A percentile compares a stretch with the other conserved stretches of the same genome.
phyloP scores from a whole-genome alignment of 2,329 filamentous ascomycete species.

The Talaromyces sp. region DNA sequence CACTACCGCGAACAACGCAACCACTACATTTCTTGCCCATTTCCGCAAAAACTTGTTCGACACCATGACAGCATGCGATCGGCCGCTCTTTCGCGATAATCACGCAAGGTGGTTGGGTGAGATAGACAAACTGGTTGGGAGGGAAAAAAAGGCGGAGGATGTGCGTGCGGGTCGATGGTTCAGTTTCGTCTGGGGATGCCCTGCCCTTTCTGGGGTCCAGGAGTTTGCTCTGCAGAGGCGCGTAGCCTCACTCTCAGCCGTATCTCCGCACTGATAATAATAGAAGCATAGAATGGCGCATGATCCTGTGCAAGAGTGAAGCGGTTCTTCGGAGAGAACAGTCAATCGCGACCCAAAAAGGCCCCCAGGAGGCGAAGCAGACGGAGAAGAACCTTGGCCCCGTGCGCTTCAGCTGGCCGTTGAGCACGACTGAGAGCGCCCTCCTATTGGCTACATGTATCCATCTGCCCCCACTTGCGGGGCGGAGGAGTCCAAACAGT shows the following conservation, averaged over 20 bases:
- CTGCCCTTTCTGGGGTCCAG: not conserved
- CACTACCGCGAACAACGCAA: not conserved
- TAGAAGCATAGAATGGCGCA: not conserved
- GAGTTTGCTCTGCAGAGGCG: not conserved
- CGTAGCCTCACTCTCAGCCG: not conserved
- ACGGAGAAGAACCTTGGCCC: not conserved
- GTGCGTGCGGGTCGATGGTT: not conserved
- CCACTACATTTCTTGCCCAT: not conserved
- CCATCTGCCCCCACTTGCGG: not conserved
- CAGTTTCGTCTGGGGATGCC: not conserved
- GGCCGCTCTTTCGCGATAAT: not conserved
- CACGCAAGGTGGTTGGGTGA: not conserved
- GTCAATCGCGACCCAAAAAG: not conserved
- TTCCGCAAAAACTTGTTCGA: not conserved
- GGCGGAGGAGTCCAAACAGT: not conserved
- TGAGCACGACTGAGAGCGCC: not conserved
- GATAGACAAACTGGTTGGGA: not conserved
- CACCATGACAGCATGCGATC: constrained; percentile 2
- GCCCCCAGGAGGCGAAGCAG: not conserved
- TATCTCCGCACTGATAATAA: not conserved
- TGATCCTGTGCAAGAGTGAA: not conserved
- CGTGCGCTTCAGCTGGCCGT: not conserved
- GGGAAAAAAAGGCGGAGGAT: not conserved
- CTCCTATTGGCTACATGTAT: not conserved
- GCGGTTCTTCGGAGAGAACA: not conserved